Base-by-base conservation (phyloP, 1,284 basidiomycete genomes). In the Tylopilus sp. region DNA sequence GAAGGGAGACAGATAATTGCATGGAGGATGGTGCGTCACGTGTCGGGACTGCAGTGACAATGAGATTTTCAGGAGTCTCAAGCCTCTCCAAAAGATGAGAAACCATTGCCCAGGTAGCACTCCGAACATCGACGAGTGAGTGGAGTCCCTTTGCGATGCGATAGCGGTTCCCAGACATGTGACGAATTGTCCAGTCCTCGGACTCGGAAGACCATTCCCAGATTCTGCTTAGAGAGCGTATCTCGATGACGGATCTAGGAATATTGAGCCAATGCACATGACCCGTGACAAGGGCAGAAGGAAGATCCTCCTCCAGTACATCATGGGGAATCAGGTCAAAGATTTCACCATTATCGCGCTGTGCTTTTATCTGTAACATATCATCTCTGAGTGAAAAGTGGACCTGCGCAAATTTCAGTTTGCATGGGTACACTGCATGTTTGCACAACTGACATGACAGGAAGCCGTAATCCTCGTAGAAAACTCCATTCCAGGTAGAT, bases 221-320 rank as follows among this genome's bases (percentile, higher is more conserved):
- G 1, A 67, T 61, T 2, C 19, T 62, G 13, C 64, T 49, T 2
- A 69, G 24, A 4, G 81, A 81, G 26, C 82, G 81, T 56, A 85
- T 78, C 64, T 82, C 80, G 4, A 85, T 69, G 3, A 71, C 53
- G 2, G 69, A 65, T 0, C 70, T 73, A 1, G 61, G n/a, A 13
- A 81, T 60, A 19, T 79, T 64, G 29, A 84, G 66, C 82, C 83
- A 85, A 67, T 83, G 83, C 8, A 70, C 69, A 47, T 79, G 77
- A 10, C 79, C 72, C 4, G 74, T 36, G 4, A 81, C 69, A 19
- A 86, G 72, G 5, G 69, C 58, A 0, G 19, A 41, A 0, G 85
- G 85, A 3, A 86, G 67, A 64, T 86, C 85, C 0, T 67, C 61
- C 6, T n/a, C 41, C 13, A 86, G 68, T 19, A 69, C 66, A 13